These are phyloP conservation scores for Cicer chorassanicum DNA, from an alignment of 306 rosid species.

Conservation along the genomic window DNA sequence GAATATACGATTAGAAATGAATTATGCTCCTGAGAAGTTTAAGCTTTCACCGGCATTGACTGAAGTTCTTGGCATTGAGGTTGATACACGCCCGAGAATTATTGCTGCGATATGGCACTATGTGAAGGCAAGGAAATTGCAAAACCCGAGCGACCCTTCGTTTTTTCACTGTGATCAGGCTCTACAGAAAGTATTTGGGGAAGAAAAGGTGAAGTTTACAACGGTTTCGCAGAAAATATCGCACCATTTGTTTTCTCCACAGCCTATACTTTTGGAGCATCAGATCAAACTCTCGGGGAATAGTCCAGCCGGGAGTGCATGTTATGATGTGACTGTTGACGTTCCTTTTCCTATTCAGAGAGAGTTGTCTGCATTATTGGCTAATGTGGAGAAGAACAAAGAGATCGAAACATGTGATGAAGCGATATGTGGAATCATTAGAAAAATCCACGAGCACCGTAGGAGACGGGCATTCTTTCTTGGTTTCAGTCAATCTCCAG, in stretches of 20 bases:
- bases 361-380: constrained; percentile 82
- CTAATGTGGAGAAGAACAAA: constrained; percentile 94
- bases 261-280: constrained; percentile 90
- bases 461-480: constrained; percentile 93
- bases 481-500: constrained; percentile 98
- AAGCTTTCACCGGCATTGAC: constrained; percentile 88
- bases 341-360: constrained; percentile 95
- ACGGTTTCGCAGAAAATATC: constrained; percentile 92
- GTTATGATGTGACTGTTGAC: constrained; percentile 94
- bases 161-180: constrained; percentile 84
- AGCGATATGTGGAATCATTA: constrained; percentile 81
- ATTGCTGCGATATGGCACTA: constrained; percentile 98
- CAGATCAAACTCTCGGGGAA: constrained; percentile 90
- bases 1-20: constrained; percentile 85
- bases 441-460: constrained; percentile 95
- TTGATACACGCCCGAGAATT: constrained; percentile 95
- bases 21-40: constrained; percentile 89
- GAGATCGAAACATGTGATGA: constrained; percentile 94
- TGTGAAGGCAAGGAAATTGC: constrained; percentile 98
- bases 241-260: constrained; percentile 88
- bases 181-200: constrained; percentile 95
- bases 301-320: constrained; percentile 87
- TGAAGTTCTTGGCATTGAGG: constrained; percentile 99
- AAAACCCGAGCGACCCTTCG: constrained; percentile 84
- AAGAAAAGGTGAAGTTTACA: constrained; percentile 90